Percentiles rank a stretch among this genome's conserved stretches.
These are phyloP conservation scores for Lyophyllum atratum DNA, from an alignment of 768 basidiomycete genomes.

Conservation along the genomic window DNA sequence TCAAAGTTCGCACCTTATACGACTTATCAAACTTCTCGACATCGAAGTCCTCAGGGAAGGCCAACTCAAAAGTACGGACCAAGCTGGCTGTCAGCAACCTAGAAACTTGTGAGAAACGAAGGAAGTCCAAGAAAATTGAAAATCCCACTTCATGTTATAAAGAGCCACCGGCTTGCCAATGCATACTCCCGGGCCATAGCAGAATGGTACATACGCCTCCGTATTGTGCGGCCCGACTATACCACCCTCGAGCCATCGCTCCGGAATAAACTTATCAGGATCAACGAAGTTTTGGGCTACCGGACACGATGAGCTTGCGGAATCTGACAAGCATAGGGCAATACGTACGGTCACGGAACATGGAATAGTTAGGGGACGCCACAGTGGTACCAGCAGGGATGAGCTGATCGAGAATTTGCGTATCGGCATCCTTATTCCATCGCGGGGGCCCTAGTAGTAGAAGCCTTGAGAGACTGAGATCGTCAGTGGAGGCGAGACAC, in stretches of 20 bases:
- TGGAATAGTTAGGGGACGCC: constrained; percentile 14
- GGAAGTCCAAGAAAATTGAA: neutral
- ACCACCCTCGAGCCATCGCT: constrained; percentile 19
- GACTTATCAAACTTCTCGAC: constrained; percentile 20
- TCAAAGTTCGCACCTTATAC: constrained; percentile 16
- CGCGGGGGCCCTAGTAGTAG: constrained; percentile 12
- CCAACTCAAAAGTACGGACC: constrained; percentile 14
- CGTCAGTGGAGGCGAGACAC: neutral
- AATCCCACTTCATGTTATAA: constrained; percentile 26
- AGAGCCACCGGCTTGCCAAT: constrained; percentile 27
- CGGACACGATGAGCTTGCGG: neutral
- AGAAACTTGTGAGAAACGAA: neutral
- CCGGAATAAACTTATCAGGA: constrained; percentile 21
- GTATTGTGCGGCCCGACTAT: constrained; percentile 2
- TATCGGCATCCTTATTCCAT: constrained; percentile 9
- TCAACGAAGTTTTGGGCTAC: constrained; percentile 18
- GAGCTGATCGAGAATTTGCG: neutral
- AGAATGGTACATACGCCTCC: constrained; percentile 23
- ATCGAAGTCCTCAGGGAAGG: constrained; percentile 17
- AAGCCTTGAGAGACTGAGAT: neutral
- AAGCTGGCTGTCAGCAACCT: constrained; percentile 19
- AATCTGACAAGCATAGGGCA: neutral
- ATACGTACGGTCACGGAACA: constrained; percentile 15
- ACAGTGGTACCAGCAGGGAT: constrained; percentile 13
- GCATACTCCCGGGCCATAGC: constrained; percentile 22